A percentile compares a stretch with the other conserved stretches of the same genome.
These are phyloP conservation scores for Trametes villosa DNA, from an alignment of 768 basidiomycete species.

Conservation along the genomic window DNA sequence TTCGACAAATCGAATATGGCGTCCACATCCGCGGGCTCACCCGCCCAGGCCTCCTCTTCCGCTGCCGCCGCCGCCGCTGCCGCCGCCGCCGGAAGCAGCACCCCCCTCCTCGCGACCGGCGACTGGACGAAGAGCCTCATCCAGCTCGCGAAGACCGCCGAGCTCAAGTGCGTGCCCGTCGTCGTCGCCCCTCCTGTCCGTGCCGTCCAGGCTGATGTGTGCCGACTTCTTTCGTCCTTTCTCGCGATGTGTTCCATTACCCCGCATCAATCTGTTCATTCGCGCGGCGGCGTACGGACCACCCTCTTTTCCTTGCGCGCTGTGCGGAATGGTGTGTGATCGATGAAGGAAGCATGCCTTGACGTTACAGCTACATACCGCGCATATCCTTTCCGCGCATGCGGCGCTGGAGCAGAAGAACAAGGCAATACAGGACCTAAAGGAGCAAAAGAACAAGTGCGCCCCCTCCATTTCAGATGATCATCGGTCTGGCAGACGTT, in stretches of 20 bases:
- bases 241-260: background rate
- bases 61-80: conserved; percentile 20
- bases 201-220: conserved; percentile 5
- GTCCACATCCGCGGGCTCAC: conserved; percentile 35
- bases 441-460: conserved; percentile 85
- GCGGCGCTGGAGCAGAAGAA: conserved; percentile 77
- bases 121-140: conserved; percentile 90
- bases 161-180: conserved; percentile 70
- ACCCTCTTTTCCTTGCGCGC: background rate
- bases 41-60: conserved; percentile 32
- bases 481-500: background rate
- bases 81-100: conserved; percentile 10
- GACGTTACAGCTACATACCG: conserved; percentile 83
- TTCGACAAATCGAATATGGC: conserved; percentile 28
- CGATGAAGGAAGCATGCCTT: conserved; percentile 75
- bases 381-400: conserved; percentile 85
- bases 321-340: background rate
- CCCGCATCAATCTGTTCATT: background rate
- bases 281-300: conserved; percentile 4
- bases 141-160: conserved; percentile 84
- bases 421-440: conserved; percentile 78
- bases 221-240: background rate
- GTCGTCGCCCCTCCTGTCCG: conserved; percentile 4
- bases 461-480: conserved; percentile 30
- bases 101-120: conserved; percentile 74